Evolutionary conservation across 1,284 basidiomycete genomes (phyloP), one percentile per base, ranked within the genome.

Genomic region (Tylopilus sp.): DNA sequence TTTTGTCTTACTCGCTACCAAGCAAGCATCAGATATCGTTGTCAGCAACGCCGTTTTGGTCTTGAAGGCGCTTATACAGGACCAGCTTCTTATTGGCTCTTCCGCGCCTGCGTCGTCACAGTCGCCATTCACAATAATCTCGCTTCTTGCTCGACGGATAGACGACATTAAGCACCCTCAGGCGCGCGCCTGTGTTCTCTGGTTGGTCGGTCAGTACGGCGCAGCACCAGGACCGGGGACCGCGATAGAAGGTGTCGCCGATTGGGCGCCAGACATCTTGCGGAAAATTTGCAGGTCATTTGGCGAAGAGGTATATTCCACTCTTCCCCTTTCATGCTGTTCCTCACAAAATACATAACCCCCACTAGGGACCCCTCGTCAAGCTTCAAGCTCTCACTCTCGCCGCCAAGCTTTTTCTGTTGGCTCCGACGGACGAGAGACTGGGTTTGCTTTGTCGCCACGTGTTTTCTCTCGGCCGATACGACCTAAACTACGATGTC

Each of bases 121-220:
- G 49, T 76, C 75, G 13, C 82, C 87, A 0, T 67, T 82, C 18
- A 71, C 72, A 12, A 86, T 96, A 51, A 86, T 94, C 10, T 77
- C 82, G 1, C 79, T 83, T 29, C 79, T 97, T 6, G 86, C 89
- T 0, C 74, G 78, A 44, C 74, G 81, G 28, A 77, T 95, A 33
- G 88, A 91, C 47, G 84, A 84, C 44, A 89, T 97, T 42, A 77
- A 72, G 13, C 87, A 92, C 59, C 74, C 86, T 1, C 77, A 81
- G 54, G 92, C 94, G 0, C 74, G 89, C 21, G 90, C 92, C 0
- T 93, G 88, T 56, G 82, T 96, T 0, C 71, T 92, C 34, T 95
- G 92, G 92, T 78, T 97, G 0, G 91, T 92, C 0, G 94, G 94
- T 0, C 91, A 95, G 65, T 92, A 90, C 64, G 78, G 87, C 3